Evolutionary conservation across 768 basidiomycete genomes (phyloP), one percentile per base, ranked within the genome.

Genomic region (Boletus vermiculosoides): DNA sequence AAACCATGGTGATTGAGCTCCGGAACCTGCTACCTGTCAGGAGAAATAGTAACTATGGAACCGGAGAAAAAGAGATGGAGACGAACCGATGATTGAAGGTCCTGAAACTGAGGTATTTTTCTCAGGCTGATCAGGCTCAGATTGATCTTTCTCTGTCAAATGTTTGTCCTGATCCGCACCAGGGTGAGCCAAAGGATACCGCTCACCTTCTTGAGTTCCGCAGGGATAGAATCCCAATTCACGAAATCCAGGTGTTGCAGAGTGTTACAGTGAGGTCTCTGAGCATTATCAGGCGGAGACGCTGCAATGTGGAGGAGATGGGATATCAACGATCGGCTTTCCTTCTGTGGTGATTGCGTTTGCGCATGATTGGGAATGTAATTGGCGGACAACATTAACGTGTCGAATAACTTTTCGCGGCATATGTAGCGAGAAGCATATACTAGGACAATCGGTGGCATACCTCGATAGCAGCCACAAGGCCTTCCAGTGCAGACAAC

Each of bases 401-500:
- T 57, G 52, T 79, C 76, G 59, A 76, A 67, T 74, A 78, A 37
- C 76, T 77, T 45, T n/a, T 61, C 76, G 77, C 60, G 78, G 80
- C 39, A 16, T 50, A 36, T 58, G 40, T 41, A 48, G 22, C n/a
- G 30, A 42, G 47, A 47, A 34, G 11, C 5, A 15, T 22, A 28
- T 15, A 33, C 3, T n/a, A 20, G 46, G 25, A 44, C 20, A n/a
- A n/a, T 42, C 15, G n/a, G 16, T 4, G 13, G 22, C 74, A 52
- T 52, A 88, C 88, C 78, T 90, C 88, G 23, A 90, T 70, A 33
- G 83, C 84, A 18, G 87, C 84, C 15, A 87, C 84, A 13, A 88
- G 68, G 9, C 85, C 89, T 56, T 91, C 89, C 8, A 91, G 71
- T 5, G 85, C 84, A 28, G 86, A 85, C 80, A 88, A 79, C 1